Percentiles rank a stretch among this genome's conserved stretches.
Conservation (phyloP, 2,329 filamentous ascomycete genomes). For the Aureobasidium lini region DNA sequence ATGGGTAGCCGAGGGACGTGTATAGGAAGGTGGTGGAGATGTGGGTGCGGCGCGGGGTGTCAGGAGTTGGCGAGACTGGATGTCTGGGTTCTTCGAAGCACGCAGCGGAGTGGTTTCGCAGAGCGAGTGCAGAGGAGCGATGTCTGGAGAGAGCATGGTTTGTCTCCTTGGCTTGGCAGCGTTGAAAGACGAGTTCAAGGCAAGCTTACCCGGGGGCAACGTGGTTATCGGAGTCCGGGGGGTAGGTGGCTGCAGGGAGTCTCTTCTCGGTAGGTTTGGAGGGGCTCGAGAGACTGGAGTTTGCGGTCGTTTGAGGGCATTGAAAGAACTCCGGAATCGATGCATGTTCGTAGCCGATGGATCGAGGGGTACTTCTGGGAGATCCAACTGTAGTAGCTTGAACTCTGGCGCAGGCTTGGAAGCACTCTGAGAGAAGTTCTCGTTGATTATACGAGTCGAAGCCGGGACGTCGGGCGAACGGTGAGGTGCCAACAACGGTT, state of each 20-base stretch:
- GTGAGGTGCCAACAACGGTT: constrained; percentile 24
- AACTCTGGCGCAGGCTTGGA: constrained; percentile 14
- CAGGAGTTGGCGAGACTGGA: neutral
- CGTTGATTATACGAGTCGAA: constrained; percentile 26
- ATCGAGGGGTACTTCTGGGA: neutral
- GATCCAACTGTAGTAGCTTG: neutral
- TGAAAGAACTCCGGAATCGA: neutral
- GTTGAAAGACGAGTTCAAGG: neutral
- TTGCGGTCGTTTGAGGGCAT: neutral
- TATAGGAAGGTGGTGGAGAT: neutral
- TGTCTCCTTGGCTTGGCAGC: neutral
- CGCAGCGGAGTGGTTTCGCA: neutral
- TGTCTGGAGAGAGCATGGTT: neutral
- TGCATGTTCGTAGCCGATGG: neutral
- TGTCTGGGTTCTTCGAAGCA: neutral
- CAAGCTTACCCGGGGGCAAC: neutral
- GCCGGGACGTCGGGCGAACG: constrained; percentile 9
- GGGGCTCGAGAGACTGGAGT: neutral
- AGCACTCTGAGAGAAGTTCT: constrained; percentile 26
- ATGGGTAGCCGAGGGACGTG: neutral
- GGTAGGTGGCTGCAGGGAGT: neutral
- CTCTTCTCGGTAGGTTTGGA: neutral
- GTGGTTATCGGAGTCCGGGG: neutral
- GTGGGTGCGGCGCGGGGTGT: neutral
- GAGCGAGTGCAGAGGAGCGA: neutral